Percentiles rank a stretch among this genome's conserved stretches.
Conservation (phyloP, 2,329 filamentous ascomycete species). For the Fusarium abutilonis region DNA sequence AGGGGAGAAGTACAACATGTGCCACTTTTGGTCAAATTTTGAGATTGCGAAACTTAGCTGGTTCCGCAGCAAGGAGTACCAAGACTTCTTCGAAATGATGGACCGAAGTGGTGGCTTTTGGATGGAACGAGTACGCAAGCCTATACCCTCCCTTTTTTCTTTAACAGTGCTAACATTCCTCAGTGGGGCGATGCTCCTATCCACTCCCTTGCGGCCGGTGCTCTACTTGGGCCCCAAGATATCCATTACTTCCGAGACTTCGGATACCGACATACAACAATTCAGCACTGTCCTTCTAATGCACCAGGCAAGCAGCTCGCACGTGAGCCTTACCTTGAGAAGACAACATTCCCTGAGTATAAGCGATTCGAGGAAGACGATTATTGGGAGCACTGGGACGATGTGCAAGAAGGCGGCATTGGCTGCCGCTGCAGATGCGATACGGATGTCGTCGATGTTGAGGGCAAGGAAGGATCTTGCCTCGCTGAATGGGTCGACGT, state of each 20-base stretch:
- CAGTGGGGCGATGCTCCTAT: constrained; percentile 99
- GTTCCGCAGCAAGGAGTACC: constrained; percentile 97
- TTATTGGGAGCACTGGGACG: constrained; percentile 91
- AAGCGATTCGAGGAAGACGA: constrained; percentile 90
- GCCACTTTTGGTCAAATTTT: constrained; percentile 99
- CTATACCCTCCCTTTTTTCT: constrained; percentile 7
- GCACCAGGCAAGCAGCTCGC: constrained; percentile 87
- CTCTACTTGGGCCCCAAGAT: constrained; percentile 80
- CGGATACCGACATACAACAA: constrained; percentile 97
- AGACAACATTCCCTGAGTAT: constrained; percentile 81
- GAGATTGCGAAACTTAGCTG: constrained; percentile 95
- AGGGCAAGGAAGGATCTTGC: constrained; percentile 96
- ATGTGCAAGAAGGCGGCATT: constrained; percentile 92
- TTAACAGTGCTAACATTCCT: constrained; percentile 38
- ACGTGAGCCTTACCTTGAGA: constrained; percentile 82
- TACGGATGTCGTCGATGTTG: constrained; percentile 96
- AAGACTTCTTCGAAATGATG: constrained; percentile 99
- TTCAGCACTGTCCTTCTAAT: constrained; percentile 97
- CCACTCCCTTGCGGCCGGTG: constrained; percentile 94
- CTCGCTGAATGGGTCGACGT: constrained; percentile 97
- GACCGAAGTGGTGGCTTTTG: constrained; percentile 97
- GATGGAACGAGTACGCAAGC: constrained; percentile 85
- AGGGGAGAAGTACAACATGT: constrained; percentile 99
- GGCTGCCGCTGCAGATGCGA: constrained; percentile 97
- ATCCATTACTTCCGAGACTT: constrained; percentile 99